phyloP scores from a whole-genome alignment of 169 alveolate species.

The Plasmodium inui region DNA sequence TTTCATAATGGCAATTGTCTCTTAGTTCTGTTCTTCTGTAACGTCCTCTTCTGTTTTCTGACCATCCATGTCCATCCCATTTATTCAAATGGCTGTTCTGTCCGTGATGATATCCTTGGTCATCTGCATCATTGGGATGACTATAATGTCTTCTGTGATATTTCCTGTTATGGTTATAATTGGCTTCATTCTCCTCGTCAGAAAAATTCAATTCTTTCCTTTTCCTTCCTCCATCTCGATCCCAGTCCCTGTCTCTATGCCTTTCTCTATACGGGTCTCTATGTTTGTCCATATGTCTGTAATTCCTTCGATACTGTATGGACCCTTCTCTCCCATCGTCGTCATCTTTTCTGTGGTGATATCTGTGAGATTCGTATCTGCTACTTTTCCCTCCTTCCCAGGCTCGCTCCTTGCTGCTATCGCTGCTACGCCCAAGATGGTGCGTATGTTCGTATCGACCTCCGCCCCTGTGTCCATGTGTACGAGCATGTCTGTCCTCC shows the following conservation, averaged over 20 bases:
- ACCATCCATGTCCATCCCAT: neutral
- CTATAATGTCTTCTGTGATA: neutral
- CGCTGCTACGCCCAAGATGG: neutral
- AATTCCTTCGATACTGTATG: neutral
- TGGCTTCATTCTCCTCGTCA: neutral
- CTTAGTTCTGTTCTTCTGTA: conserved; percentile 33
- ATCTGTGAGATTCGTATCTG: neutral
- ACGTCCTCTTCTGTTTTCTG: conserved; percentile 3
- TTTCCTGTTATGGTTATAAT: neutral
- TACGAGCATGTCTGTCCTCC: neutral
- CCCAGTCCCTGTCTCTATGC: neutral
- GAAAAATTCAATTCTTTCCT: conserved; percentile 7
- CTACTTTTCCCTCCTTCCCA: neutral
- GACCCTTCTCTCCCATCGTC: neutral
- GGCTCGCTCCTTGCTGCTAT: neutral
- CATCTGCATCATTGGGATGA: neutral
- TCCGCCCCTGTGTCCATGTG: neutral
- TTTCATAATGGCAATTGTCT: conserved; percentile 52
- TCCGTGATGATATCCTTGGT: neutral
- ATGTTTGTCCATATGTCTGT: neutral
- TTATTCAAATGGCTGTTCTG: neutral
- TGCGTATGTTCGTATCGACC: neutral
- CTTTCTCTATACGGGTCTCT: neutral
- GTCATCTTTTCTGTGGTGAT: conserved; percentile 10
- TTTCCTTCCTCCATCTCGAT: neutral